Base-by-base conservation (phyloP, 177 flowering plant genomes). In the Vitis hybrid region DNA sequence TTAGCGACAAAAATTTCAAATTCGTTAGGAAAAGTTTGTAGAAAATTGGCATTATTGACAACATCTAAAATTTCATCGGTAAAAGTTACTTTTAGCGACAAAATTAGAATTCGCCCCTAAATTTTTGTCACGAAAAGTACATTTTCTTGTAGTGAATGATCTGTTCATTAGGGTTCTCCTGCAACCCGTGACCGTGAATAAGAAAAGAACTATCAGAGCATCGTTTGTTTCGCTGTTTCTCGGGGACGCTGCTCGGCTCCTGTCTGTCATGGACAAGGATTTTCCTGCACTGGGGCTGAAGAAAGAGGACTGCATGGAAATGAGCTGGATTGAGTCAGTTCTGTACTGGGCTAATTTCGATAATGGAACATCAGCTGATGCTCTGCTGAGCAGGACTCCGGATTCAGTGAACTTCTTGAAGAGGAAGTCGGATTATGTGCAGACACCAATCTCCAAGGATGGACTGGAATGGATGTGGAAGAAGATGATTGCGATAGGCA, bases 211-310 rank as follows among this genome's bases (percentile, higher is more conserved):
- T 9, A 57, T 81, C 3, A 55, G 60, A 6, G 78, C 75, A 23
- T 49, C 77, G 10, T 64, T 78, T 45, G 39, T 70, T 2, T 75
- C 67, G 0, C 12, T 63, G 66, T 78, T 64, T 54, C 74, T 74
- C 12, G 80, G 80, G 10, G 63, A 49, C 7, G 21, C 78, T 2
- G 15, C 50, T 11, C 45, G 45, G 15, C 58, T 78, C 11, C 3
- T 74, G 49, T 4, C 66, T 6, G 19, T 78, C 11, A 67, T 62
- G 34, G 59, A 60, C 17, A 68, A 67, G 49, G 69, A 68, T 0
- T 76, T 80, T 18, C 82, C 80, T 12, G 56, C 50, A 49, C 14
- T 80, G 63, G 78, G 78, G 7, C 48, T 80, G 60, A 74, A 56
- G 62, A 67, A 57, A 32, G 54, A 45, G n/a, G 67, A 76, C 58